phyloP scores from a whole-genome alignment of 306 rosid genomes.

The Gleditsia sinensis region DNA sequence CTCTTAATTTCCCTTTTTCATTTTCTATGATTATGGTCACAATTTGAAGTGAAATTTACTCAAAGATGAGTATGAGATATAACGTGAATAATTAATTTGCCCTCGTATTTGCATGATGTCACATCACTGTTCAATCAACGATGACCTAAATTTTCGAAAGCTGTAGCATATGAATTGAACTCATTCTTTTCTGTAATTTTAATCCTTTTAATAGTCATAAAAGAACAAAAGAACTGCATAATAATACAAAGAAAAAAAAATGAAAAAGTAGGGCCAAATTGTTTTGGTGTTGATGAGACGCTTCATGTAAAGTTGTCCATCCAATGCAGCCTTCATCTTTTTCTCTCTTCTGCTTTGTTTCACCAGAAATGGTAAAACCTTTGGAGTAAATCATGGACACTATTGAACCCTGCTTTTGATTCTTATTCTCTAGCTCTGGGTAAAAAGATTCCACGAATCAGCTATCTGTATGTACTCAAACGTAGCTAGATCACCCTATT shows the following conservation, averaged over 20 bases:
- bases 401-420: slow-evolving; percentile 21
- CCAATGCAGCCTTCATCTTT: slow-evolving; percentile 17
- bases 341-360: slow-evolving; percentile 29
- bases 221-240: slow-evolving; percentile 42
- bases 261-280: background rate
- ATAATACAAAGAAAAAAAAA: slow-evolving; percentile 28
- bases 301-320: slow-evolving; percentile 37
- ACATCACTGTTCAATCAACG: slow-evolving; percentile 31
- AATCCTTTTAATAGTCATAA: slow-evolving; percentile 38
- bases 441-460: slow-evolving; percentile 12
- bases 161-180: slow-evolving; percentile 34
- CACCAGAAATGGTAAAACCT: slow-evolving; percentile 27
- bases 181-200: slow-evolving; percentile 32
- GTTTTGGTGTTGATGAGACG: slow-evolving; percentile 37
- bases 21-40: slow-evolving; percentile 12
- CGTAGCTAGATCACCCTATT: background rate
- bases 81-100: background rate
- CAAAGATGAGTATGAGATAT: slow-evolving; percentile 13
- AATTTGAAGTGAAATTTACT: slow-evolving; percentile 35
- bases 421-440: slow-evolving; percentile 14
- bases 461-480: background rate
- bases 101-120: slow-evolving; percentile 36
- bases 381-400: slow-evolving; percentile 17
- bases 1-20: no score
- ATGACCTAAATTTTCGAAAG: slow-evolving; percentile 35